Evolutionary conservation across 1,284 basidiomycete species (phyloP).

Genomic region (Pterula multifida): DNA sequence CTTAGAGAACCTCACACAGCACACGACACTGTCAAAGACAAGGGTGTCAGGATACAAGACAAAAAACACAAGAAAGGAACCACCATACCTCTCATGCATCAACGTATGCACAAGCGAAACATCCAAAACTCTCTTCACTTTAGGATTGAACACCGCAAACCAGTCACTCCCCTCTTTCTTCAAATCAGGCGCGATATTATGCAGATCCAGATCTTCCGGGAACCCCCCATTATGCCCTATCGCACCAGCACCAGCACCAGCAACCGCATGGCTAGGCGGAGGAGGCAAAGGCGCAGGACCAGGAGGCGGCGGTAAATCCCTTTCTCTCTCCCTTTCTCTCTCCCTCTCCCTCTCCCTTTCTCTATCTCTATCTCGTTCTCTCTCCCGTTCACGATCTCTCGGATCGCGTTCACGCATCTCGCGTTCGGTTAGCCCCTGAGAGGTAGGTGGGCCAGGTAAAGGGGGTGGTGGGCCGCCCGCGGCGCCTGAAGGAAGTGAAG

Average conservation of each 20-base stretch:
- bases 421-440: not conserved
- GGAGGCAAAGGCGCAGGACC: not conserved
- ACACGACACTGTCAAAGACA: constrained; percentile 45
- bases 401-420: not conserved
- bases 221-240: not conserved
- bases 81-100: constrained; percentile 74
- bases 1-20: constrained; percentile 74
- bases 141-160: constrained; percentile 91
- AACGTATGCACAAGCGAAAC: constrained; percentile 86
- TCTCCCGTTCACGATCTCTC: not conserved
- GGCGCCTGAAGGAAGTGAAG: not conserved
- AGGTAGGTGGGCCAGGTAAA: not conserved
- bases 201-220: constrained; percentile 1
- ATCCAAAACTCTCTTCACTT: constrained; percentile 73
- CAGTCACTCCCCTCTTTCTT: constrained; percentile 63
- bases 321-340: not conserved
- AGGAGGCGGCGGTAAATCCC: not conserved
- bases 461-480: too few relatives aligned
- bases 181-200: not conserved
- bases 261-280: not conserved
- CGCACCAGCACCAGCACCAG: not conserved
- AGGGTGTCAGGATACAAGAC: constrained; percentile 4
- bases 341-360: not conserved
- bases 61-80: constrained; percentile 4
- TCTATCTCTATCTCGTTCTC: not conserved